A percentile compares a stretch with the other conserved stretches of the same genome.
These are phyloP conservation scores for Epicoccum nigrum DNA, from an alignment of 2,329 filamentous ascomycete species.

Conservation along the genomic window DNA sequence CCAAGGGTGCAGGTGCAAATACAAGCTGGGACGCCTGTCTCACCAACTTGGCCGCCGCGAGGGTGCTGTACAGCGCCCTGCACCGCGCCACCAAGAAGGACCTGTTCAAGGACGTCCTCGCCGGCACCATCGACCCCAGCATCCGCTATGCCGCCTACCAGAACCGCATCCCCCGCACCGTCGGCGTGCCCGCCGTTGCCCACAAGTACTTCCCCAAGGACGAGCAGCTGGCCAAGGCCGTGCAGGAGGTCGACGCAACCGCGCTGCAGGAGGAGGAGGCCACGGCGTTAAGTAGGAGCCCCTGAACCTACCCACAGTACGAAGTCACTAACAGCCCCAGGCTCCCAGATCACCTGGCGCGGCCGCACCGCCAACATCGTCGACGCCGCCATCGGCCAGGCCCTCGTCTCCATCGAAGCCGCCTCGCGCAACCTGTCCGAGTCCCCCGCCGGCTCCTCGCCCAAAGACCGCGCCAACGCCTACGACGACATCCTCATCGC, in stretches of 20 bases:
- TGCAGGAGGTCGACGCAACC: constrained; percentile 71
- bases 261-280: constrained; percentile 56
- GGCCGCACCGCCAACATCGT: constrained; percentile 85
- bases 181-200: constrained; percentile 79
- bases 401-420: constrained; percentile 71
- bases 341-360: constrained; percentile 79
- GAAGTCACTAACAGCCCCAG: constrained; percentile 33
- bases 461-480: constrained; percentile 77
- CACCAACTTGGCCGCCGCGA: constrained; percentile 73
- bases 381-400: constrained; percentile 87
- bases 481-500: constrained; percentile 91
- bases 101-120: constrained; percentile 82
- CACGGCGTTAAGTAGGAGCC: constrained; percentile 53
- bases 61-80: constrained; percentile 82
- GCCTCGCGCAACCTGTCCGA: constrained; percentile 60
- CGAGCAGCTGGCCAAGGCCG: constrained; percentile 64
- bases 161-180: constrained; percentile 82
- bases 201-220: constrained; percentile 78
- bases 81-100: constrained; percentile 72
- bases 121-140: constrained; percentile 87
- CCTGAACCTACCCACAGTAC: neutral
- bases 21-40: constrained; percentile 84
- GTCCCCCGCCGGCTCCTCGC: constrained; percentile 49
- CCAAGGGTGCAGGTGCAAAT: constrained; percentile 47
- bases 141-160: constrained; percentile 95